Conservation (phyloP, 1,284 basidiomycete genomes). For the Marasmius sp. region DNA sequence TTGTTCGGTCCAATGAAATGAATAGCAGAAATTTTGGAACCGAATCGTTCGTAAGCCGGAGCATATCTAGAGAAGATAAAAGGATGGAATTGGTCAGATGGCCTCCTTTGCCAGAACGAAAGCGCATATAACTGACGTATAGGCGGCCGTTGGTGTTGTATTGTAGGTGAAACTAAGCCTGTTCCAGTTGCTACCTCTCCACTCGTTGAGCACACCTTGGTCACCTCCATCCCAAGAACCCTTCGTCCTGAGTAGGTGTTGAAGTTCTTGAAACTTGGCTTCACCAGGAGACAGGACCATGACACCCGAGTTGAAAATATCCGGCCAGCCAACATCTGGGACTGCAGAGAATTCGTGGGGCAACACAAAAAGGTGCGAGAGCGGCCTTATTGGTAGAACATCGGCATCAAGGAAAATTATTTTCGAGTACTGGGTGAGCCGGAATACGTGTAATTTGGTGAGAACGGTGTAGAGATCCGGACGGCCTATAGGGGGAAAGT, state of each 20-base stretch:
- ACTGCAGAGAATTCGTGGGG: slow-evolving; percentile 83
- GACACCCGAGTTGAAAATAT: slow-evolving; percentile 97
- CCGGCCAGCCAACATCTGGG: slow-evolving; percentile 97
- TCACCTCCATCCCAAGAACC: slow-evolving; percentile 98
- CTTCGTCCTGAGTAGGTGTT: slow-evolving; percentile 65
- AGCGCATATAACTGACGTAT: slow-evolving; percentile 69
- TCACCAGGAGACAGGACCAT: slow-evolving; percentile 84
- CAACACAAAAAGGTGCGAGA: slow-evolving; percentile 85
- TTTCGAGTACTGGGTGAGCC: slow-evolving; percentile 84
- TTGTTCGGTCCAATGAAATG: slow-evolving; percentile 96
- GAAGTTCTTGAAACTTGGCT: slow-evolving; percentile 79
- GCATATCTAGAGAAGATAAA: slow-evolving; percentile 74
- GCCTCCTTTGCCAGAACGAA: slow-evolving; percentile 12
- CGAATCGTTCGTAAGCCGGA: slow-evolving; percentile 93
- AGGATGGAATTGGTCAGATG: slow-evolving; percentile 1
- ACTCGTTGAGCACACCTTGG: slow-evolving; percentile 95
- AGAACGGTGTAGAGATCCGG: slow-evolving; percentile 90
- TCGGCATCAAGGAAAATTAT: slow-evolving; percentile 97
- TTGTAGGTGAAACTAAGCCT: slow-evolving; percentile 95
- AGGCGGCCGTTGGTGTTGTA: slow-evolving; percentile 95
- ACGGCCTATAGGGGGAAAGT: slow-evolving; percentile 59
- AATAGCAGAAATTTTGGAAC: slow-evolving; percentile 83
- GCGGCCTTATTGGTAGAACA: slow-evolving; percentile 83
- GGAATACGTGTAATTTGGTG: slow-evolving; percentile 95
- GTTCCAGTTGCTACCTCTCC: slow-evolving; percentile 86